Evolutionary conservation across 148 eudicot species (phyloP), one percentile per base, ranked within the genome.

Genomic region (Talinum fruticosum): DNA sequence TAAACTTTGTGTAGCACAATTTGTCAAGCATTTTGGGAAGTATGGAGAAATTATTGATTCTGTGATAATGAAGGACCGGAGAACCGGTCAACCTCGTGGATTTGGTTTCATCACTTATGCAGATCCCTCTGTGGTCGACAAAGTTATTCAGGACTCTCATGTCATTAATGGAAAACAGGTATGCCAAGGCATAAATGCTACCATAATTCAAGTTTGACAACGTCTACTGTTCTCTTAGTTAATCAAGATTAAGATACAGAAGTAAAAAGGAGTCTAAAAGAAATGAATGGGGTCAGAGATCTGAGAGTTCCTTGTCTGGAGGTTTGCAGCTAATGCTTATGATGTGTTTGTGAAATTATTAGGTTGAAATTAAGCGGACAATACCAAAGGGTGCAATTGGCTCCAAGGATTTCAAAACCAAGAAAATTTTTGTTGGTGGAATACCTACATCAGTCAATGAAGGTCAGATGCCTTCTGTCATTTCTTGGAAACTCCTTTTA

Each of bases 311-410:
- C 29, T 57, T 57, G 26, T 57, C 64, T 21, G 47, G 8, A 41
- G 47, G 13, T 41, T 28, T 33, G 18, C 5, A 3, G 32, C 33
- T 62, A 26, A 62, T 62, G 33, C 66, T 47, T 37, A 38, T 54
- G 29, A 1, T 64, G 41, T 73, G 59, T 51, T 45, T 65, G 21
- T 81, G 36, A 53, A 33, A 74, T n/a, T 69, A 49, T 44, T 32
- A 89, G 92, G 92, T 89, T 37, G 90, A 89, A 78, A 89, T 89
- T 71, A 89, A 89, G 78, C 80, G 90, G 54, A 89, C 90, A 65
- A 89, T 89, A 59, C 92, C 90, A 18, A 89, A 87, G 71, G 88
- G 89, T 69, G 81, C 89, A 36, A 51, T 81, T 44, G 83, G 88
- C 34, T 74, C 90, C 28, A 89, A 81, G 78, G 90, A 89, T 80